Conservation (phyloP, 2,329 filamentous ascomycete species). For the Aspergillus tamarii region DNA sequence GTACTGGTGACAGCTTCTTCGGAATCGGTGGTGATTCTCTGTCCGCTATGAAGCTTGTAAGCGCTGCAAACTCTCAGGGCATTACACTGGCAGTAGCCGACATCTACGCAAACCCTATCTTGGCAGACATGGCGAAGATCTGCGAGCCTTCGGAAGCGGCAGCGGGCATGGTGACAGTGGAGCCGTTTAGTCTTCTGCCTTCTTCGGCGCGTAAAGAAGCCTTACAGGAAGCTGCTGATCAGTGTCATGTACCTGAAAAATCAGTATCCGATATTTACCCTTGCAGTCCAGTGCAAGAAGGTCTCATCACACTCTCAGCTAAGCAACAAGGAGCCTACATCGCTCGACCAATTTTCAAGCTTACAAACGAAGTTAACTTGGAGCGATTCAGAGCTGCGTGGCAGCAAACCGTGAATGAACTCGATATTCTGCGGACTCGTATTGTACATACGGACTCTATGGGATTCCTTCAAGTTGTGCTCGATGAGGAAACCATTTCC, state of each 20-base stretch:
- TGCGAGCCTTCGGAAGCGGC: constrained; percentile 21
- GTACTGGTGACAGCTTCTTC: constrained; percentile 51
- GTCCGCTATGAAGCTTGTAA: constrained; percentile 51
- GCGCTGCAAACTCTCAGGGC: constrained; percentile 43
- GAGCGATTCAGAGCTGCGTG: constrained; percentile 51
- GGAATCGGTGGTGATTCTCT: constrained; percentile 52
- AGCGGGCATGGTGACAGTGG: constrained; percentile 10
- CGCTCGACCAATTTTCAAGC: constrained; percentile 48
- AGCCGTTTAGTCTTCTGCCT: constrained; percentile 36
- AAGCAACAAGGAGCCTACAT: constrained; percentile 54
- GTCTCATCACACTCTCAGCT: constrained; percentile 52
- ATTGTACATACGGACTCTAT: constrained; percentile 44
- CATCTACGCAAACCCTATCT: constrained; percentile 49
- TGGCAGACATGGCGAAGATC: constrained; percentile 47
- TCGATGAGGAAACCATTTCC: constrained; percentile 37
- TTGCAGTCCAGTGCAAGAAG: constrained; percentile 50
- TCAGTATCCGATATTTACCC: constrained; percentile 46
- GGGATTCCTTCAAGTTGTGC: constrained; percentile 46
- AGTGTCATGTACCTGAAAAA: constrained; percentile 34
- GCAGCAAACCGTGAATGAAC: constrained; percentile 48
- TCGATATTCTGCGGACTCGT: constrained; percentile 55
- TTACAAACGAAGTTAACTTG: constrained; percentile 44
- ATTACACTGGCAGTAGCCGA: constrained; percentile 46
- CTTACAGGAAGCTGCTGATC: constrained; percentile 32
- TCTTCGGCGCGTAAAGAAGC: constrained; percentile 22